Percentiles rank a stretch among this genome's conserved stretches.
Evolutionary conservation across 345 rosid genomes (phyloP).

Genomic region (Eucalyptus globulus): DNA sequence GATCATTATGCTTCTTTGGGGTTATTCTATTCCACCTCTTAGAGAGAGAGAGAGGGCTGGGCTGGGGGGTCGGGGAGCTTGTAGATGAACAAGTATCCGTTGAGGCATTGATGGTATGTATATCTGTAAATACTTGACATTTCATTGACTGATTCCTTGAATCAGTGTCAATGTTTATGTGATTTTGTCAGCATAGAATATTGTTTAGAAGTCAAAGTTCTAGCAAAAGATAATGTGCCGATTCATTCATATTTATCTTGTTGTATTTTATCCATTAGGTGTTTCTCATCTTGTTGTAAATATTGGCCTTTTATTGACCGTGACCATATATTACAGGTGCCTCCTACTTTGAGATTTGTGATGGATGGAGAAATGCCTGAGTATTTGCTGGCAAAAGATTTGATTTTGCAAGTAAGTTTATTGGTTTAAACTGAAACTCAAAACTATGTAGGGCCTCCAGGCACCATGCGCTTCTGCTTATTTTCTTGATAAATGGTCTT

Average conservation of each 20-base stretch:
- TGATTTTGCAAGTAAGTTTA: constrained; percentile 83
- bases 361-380: constrained; percentile 98
- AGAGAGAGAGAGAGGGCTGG: neutral
- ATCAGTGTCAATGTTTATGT: neutral
- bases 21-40: neutral
- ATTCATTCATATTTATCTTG: neutral
- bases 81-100: neutral
- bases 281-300: neutral
- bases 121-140: neutral
- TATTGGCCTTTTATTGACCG: neutral
- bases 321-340: constrained; percentile 44
- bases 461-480: neutral
- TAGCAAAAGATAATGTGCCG: neutral
- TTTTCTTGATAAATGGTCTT: neutral
- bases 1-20: neutral
- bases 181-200: neutral
- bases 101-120: neutral
- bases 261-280: neutral
- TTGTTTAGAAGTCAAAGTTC: neutral
- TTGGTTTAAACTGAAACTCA: neutral
- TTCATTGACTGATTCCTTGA: neutral
- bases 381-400: constrained; percentile 88
- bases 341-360: constrained; percentile 86
- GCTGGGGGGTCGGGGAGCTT: fast-evolving
- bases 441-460: neutral